These are phyloP conservation scores for Lentinula aciculospora DNA, from an alignment of 768 basidiomycete genomes.

Conservation along the genomic window DNA sequence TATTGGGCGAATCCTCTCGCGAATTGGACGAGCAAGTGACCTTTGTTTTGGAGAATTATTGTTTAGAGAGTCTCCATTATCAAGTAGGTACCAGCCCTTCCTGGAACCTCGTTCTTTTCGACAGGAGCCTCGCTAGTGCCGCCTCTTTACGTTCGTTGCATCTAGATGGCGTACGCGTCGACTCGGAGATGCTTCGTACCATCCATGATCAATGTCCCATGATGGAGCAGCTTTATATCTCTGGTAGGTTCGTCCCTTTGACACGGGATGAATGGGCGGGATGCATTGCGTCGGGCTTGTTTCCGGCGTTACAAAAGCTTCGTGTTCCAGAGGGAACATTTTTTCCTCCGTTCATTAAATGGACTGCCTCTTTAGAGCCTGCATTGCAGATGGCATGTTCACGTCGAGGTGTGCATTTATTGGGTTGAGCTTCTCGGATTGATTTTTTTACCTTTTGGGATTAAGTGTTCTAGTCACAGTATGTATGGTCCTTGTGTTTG, in stretches of 20 bases:
- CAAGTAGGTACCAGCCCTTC: constrained; percentile 27
- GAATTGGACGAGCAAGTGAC: constrained; percentile 35
- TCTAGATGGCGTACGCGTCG: constrained; percentile 35
- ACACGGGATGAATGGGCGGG: constrained; percentile 33
- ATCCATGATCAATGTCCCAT: constrained; percentile 28
- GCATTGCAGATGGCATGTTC: constrained; percentile 15
- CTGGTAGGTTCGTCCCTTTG: constrained; percentile 33
- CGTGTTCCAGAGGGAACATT: constrained; percentile 33
- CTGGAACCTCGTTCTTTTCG: constrained; percentile 23
- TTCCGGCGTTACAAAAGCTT: constrained; percentile 28
- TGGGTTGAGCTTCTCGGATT: neutral
- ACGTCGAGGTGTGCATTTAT: constrained; percentile 14
- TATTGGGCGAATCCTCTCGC: constrained; percentile 26
- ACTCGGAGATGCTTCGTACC: constrained; percentile 25
- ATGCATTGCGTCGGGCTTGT: constrained; percentile 29
- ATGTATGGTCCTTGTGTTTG: too few relatives aligned
- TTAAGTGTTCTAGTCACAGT: too few relatives aligned
- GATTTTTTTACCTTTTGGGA: neutral
- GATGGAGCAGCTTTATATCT: constrained; percentile 34
- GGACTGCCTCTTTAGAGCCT: constrained; percentile 19
- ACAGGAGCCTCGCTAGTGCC: constrained; percentile 17
- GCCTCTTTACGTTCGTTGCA: constrained; percentile 32
- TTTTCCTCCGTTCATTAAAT: constrained; percentile 32
- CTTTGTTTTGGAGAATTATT: constrained; percentile 33
- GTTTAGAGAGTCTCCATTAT: constrained; percentile 36